Evolutionary conservation across 2,329 filamentous ascomycete species (phyloP).

Genomic region (Mycosphaerella sp.): DNA sequence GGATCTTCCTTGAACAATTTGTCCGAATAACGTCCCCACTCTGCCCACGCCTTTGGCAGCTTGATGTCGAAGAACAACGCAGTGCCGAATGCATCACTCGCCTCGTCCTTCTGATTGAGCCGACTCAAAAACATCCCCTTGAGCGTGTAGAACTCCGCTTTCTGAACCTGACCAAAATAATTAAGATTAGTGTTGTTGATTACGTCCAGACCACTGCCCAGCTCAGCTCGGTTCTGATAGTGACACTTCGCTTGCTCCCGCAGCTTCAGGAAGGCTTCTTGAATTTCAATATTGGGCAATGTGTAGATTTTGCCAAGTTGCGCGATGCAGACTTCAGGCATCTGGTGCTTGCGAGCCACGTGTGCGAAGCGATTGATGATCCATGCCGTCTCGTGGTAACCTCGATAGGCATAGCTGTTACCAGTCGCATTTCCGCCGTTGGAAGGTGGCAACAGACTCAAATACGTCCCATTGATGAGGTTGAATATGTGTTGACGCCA

Average conservation of each 20-base stretch:
- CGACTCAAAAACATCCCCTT: slow-evolving; percentile 99
- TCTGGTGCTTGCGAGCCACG: slow-evolving; percentile 91
- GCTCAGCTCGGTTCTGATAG: slow-evolving; percentile 89
- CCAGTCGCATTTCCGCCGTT: slow-evolving; percentile 70
- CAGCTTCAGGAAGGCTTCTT: slow-evolving; percentile 96
- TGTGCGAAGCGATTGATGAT: slow-evolving; percentile 99
- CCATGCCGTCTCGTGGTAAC: slow-evolving; percentile 98
- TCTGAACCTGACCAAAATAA: slow-evolving; percentile 93
- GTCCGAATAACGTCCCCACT: slow-evolving; percentile 99
- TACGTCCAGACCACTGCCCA: slow-evolving; percentile 88
- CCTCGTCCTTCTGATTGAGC: slow-evolving; percentile 80
- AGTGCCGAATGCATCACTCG: slow-evolving; percentile 88
- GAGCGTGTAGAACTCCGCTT: slow-evolving; percentile 97
- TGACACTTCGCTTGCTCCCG: slow-evolving; percentile 99
- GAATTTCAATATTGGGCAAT: slow-evolving; percentile 97
- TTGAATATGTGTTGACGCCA: slow-evolving; percentile 99
- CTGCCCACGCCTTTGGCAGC: slow-evolving; percentile 94
- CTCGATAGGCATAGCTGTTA: slow-evolving; percentile 91
- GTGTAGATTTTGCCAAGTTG: slow-evolving; percentile 98
- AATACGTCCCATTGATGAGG: slow-evolving; percentile 90
- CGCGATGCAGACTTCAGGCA: slow-evolving; percentile 94
- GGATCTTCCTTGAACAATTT: slow-evolving; percentile 91
- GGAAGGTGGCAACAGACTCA: slow-evolving; percentile 72
- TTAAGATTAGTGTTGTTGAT: slow-evolving; percentile 99
- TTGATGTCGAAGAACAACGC: slow-evolving; percentile 94